These are phyloP conservation scores for Apiotrichum porosum DNA, from an alignment of 1,284 basidiomycete genomes.

Conservation along the genomic window DNA sequence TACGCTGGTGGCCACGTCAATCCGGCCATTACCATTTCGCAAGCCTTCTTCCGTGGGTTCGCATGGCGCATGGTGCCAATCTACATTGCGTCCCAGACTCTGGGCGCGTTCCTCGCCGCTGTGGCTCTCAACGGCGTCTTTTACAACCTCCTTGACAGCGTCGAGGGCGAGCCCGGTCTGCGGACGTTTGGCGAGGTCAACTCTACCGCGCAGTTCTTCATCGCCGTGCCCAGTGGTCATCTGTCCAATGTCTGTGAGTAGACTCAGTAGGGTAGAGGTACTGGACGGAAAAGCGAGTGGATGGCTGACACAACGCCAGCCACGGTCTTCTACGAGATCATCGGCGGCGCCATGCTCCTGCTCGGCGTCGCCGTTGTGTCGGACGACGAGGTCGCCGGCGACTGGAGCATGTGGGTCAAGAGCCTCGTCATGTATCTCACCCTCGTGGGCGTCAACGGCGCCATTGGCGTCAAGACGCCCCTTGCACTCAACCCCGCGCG, in stretches of 20 bases:
- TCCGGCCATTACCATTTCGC: conserved; percentile 18
- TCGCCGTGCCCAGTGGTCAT: background rate
- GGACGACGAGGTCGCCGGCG: background rate
- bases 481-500: conserved; percentile 34
- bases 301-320: background rate
- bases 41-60: conserved; percentile 22
- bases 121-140: conserved; percentile 22
- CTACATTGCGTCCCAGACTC: conserved; percentile 27
- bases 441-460: conserved; percentile 5
- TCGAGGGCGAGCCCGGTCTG: background rate
- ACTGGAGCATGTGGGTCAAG: conserved; percentile 1
- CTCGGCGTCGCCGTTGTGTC: conserved; percentile 4
- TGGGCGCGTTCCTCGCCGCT: conserved; percentile 26
- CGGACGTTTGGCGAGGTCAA: background rate
- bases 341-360: conserved; percentile 1
- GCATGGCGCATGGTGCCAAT: conserved; percentile 28
- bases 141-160: background rate
- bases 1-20: conserved; percentile 24
- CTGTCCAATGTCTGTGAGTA: conserved; percentile 1
- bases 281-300: background rate
- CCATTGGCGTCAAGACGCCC: conserved; percentile 13
- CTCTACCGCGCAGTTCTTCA: background rate
- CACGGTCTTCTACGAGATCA: conserved; percentile 6
- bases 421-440: conserved; percentile 1
- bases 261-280: too few relatives aligned